phyloP scores from a whole-genome alignment of 106 monocot genomes.

The Iris macrosiphon region DNA sequence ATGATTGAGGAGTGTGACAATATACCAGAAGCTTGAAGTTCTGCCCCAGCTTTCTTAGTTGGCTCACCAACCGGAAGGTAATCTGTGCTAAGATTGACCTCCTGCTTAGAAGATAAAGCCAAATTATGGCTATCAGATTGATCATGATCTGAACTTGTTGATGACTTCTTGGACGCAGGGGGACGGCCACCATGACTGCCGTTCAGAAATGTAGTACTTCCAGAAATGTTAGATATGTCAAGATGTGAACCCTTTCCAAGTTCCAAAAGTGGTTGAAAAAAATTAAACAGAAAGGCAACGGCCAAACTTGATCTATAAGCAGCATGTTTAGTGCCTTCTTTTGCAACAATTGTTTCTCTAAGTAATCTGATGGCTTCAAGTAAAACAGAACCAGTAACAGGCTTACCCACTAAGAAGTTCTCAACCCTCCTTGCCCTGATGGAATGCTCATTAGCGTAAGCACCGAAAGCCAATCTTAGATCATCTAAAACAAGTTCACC shows the following conservation, averaged over 20 bases:
- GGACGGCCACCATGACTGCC: neutral
- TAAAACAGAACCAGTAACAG: constrained; percentile 41
- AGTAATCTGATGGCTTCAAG: constrained; percentile 58
- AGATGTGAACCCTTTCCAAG: constrained; percentile 1
- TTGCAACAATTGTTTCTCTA: constrained; percentile 31
- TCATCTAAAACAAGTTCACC: constrained; percentile 25
- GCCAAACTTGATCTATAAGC: constrained; percentile 60
- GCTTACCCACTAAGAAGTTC: constrained; percentile 43
- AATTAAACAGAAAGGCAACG: constrained; percentile 63
- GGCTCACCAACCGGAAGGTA: constrained; percentile 70
- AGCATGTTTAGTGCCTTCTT: constrained; percentile 44
- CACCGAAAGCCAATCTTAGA: constrained; percentile 65
- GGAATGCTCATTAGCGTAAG: constrained; percentile 52
- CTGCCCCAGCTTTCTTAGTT: constrained; percentile 54
- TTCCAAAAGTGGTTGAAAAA: constrained; percentile 35
- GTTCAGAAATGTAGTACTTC: constrained; percentile 4
- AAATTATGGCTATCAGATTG: constrained; percentile 1
- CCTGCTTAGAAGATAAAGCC: constrained; percentile 44
- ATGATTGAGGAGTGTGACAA: too few species aligned
- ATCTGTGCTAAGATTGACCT: constrained; percentile 28
- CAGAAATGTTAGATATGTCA: neutral
- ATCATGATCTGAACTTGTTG: constrained; percentile 2
- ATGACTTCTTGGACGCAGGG: neutral
- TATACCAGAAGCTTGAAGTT: constrained; percentile 85
- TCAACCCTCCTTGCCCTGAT: constrained; percentile 59